Conservation (phyloP, 1,284 basidiomycete species). For the Sparassis latifolia region DNA sequence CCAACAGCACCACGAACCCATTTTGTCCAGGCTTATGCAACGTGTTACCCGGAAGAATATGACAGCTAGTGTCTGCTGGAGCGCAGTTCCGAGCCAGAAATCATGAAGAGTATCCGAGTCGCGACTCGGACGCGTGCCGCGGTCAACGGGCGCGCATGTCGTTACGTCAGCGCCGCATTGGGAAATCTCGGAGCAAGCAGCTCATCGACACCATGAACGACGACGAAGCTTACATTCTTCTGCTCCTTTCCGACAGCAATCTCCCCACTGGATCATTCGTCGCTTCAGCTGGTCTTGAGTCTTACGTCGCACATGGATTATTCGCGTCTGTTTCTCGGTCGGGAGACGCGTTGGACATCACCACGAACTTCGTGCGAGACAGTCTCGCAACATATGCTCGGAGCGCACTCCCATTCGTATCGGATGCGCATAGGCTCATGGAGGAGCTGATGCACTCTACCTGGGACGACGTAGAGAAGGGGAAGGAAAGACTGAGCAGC, state of each 20-base stretch:
- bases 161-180: background rate
- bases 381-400: conserved; percentile 71
- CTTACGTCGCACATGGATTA: conserved; percentile 85
- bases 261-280: conserved; percentile 84
- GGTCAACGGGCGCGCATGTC: too few relatives aligned
- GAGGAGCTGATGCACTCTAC: conserved; percentile 6
- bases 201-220: conserved; percentile 23
- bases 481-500: conserved; percentile 3
- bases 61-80: background rate
- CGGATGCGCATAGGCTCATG: conserved; percentile 54
- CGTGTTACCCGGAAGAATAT: background rate
- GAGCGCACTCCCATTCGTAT: conserved; percentile 72
- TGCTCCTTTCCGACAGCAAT: conserved; percentile 76
- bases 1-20: conserved; percentile 10
- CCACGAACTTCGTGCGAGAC: conserved; percentile 61
- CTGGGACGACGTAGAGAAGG: background rate
- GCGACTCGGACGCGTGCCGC: too few relatives aligned
- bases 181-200: background rate
- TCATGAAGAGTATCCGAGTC: background rate
- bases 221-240: conserved; percentile 57
- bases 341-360: conserved; percentile 25
- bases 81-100: background rate
- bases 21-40: conserved; percentile 1
- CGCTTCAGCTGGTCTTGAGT: conserved; percentile 89
- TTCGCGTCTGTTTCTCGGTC: conserved; percentile 32